Percentiles rank a stretch among this genome's conserved stretches.
Conservation (phyloP, 352 stramenopile species). For the Aphanomyces cochlioides region DNA sequence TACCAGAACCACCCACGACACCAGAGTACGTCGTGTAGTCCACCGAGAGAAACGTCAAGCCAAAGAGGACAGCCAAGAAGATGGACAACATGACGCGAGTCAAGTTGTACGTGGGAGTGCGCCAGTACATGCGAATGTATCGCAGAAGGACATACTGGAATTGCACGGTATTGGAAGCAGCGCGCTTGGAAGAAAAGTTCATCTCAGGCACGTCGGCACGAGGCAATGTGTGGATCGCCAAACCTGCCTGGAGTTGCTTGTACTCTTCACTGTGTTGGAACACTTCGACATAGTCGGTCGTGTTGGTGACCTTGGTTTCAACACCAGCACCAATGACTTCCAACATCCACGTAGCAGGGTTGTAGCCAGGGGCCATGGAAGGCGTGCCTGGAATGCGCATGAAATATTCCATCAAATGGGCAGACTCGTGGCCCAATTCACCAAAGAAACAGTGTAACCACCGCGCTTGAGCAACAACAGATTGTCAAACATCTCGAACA, state of each 20-base stretch:
- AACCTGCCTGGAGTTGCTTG: neutral
- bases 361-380: neutral
- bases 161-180: neutral
- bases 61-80: neutral
- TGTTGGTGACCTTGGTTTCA: neutral
- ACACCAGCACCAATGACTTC: neutral
- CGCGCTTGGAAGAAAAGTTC: neutral
- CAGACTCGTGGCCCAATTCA: neutral
- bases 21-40: neutral
- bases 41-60: neutral
- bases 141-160: neutral
- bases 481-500: conserved; percentile 4
- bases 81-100: neutral
- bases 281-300: neutral
- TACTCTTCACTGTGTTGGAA: neutral
- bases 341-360: neutral
- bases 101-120: neutral
- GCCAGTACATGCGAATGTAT: neutral
- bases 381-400: neutral
- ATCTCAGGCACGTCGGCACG: neutral
- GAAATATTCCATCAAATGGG: neutral
- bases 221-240: neutral
- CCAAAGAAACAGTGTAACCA: neutral
- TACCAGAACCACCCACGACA: neutral
- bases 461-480: neutral